phyloP scores from a whole-genome alignment of 2,329 filamentous ascomycete species.

The Cytospora piceicola region DNA sequence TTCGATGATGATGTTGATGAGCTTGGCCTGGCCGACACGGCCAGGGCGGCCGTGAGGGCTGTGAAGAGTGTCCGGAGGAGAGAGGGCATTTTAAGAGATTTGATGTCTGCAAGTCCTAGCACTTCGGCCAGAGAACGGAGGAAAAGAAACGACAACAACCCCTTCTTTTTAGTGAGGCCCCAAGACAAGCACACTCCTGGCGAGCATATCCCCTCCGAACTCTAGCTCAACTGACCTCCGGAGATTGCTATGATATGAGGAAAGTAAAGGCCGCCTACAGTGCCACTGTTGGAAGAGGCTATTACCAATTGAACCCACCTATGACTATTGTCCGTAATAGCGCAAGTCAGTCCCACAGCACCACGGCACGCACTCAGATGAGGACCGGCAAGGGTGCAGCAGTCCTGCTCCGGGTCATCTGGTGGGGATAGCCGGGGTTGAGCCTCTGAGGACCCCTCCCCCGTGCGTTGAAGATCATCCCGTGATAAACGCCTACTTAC shows the following conservation, averaged over 20 bases:
- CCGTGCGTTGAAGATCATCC: too few relatives aligned
- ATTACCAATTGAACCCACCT: not conserved
- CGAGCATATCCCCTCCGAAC: not conserved
- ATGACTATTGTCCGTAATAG: not conserved
- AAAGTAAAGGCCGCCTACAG: not conserved
- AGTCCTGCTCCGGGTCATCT: not conserved
- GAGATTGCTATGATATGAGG: not conserved
- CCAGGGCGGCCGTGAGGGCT: not conserved
- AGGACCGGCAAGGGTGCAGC: not conserved
- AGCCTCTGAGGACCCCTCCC: too few relatives aligned
- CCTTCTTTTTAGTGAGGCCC: not conserved
- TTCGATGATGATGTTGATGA: not conserved
- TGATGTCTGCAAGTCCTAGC: not conserved
- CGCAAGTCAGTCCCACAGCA: too few relatives aligned
- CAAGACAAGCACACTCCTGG: not conserved
- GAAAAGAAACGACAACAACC: not conserved
- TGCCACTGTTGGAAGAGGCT: not conserved
- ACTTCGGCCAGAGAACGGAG: not conserved
- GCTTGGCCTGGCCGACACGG: not conserved
- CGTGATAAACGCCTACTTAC: too few relatives aligned
- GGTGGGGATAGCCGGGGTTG: too few relatives aligned
- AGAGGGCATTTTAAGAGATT: conserved; percentile 5
- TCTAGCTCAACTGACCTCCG: not conserved
- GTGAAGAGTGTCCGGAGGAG: not conserved
- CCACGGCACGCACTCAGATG: not conserved